These are phyloP conservation scores for Bimuria novae-zelandiae DNA, from an alignment of 2,329 filamentous ascomycete species.

Conservation along the genomic window DNA sequence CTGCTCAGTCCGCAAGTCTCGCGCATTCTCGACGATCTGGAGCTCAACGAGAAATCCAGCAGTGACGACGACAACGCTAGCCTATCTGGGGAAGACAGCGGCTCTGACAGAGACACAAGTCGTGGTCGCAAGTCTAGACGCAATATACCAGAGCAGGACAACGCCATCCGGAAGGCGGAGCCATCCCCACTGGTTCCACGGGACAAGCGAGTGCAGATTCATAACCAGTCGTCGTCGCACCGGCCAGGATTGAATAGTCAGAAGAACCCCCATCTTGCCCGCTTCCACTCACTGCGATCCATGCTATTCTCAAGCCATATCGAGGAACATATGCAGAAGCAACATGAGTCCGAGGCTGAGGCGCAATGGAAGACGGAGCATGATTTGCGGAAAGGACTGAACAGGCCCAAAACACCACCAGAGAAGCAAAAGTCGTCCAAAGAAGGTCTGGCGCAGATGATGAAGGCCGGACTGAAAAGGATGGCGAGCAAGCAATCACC, in stretches of 20 bases:
- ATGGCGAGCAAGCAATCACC: constrained; percentile 34
- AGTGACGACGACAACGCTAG: constrained; percentile 23
- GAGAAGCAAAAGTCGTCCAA: constrained; percentile 24
- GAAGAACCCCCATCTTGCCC: constrained; percentile 32
- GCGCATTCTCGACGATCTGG: constrained; percentile 35
- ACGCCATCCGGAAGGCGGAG: constrained; percentile 17
- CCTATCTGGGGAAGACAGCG: background rate
- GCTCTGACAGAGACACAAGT: constrained; percentile 4
- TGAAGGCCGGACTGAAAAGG: constrained; percentile 32
- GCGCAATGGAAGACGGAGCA: constrained; percentile 37
- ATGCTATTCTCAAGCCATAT: constrained; percentile 40
- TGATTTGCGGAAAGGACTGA: constrained; percentile 32
- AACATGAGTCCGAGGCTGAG: constrained; percentile 24
- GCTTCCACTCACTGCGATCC: constrained; percentile 42
- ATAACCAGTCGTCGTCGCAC: constrained; percentile 12
- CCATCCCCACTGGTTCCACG: constrained; percentile 15
- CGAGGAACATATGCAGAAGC: constrained; percentile 31
- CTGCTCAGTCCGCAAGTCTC: constrained; percentile 38
- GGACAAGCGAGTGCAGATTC: constrained; percentile 9
- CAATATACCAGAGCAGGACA: constrained; percentile 11
- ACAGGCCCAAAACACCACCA: constrained; percentile 28
- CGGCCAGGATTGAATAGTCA: constrained; percentile 12
- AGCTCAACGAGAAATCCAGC: constrained; percentile 32
- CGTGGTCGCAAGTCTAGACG: constrained; percentile 5
- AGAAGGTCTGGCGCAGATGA: constrained; percentile 27